Percentiles rank a stretch among this genome's conserved stretches.
Evolutionary conservation across 2,329 filamentous ascomycete species (phyloP).

Genomic region (Ceratocystiopsis sp.): DNA sequence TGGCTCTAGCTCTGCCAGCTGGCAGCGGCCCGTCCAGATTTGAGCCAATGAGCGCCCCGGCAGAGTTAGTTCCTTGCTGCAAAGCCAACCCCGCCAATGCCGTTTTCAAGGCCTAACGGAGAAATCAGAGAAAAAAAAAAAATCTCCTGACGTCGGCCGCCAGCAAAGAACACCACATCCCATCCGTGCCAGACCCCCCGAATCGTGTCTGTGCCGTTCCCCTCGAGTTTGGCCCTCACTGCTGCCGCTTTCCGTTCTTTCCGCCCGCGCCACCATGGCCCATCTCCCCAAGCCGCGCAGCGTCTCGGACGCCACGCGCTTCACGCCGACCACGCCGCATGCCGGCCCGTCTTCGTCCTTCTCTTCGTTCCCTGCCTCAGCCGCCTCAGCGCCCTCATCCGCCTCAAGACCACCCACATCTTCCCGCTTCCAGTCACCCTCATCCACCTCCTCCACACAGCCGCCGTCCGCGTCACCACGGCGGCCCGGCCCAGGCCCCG

Average conservation of each 20-base stretch:
- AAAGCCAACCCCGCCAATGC: no score
- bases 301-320: constrained; percentile 66
- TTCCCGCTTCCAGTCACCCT: constrained; percentile 10
- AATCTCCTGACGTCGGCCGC: constrained; percentile 1
- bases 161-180: background rate
- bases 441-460: background rate
- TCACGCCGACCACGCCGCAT: constrained; percentile 53
- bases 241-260: background rate
- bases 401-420: background rate
- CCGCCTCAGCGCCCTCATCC: constrained; percentile 1
- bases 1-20: no score
- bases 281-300: constrained; percentile 32
- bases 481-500: constrained; percentile 9
- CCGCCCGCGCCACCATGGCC: constrained; percentile 3
- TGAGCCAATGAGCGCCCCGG: no score
- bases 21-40: no score
- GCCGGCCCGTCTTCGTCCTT: constrained; percentile 26
- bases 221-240: background rate
- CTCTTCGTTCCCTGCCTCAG: constrained; percentile 2
- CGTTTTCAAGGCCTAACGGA: background rate
- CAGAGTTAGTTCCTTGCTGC: no score
- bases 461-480: background rate
- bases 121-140: background rate
- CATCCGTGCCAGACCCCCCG: background rate
- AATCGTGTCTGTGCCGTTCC: background rate